Evolutionary conservation across 2,329 filamentous ascomycete species (phyloP).

Genomic region (Diaporthe helianthi): DNA sequence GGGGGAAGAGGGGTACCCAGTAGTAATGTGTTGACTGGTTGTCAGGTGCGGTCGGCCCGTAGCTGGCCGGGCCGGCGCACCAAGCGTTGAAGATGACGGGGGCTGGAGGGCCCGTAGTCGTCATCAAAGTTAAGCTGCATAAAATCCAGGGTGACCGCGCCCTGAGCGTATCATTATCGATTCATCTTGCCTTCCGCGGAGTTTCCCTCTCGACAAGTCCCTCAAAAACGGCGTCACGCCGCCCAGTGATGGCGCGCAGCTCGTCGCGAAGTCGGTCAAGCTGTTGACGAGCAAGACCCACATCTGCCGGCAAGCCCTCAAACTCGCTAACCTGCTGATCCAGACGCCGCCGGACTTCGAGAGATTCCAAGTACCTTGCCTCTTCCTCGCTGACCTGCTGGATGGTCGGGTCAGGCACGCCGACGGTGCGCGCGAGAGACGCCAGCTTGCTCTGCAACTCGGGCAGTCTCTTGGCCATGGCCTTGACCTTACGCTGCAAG

Average conservation of each 20-base stretch:
- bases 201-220: slow-evolving; percentile 69
- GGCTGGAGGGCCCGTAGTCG: neutral
- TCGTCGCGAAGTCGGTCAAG: slow-evolving; percentile 72
- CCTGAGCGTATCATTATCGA: slow-evolving; percentile 33
- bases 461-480: slow-evolving; percentile 69
- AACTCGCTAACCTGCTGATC: slow-evolving; percentile 71
- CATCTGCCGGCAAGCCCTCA: slow-evolving; percentile 74
- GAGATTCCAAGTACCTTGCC: slow-evolving; percentile 62
- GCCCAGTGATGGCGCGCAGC: slow-evolving; percentile 64
- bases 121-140: neutral
- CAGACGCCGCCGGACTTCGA: slow-evolving; percentile 64
- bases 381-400: slow-evolving; percentile 66
- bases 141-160: neutral
- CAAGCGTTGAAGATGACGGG: neutral
- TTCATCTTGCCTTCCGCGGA: slow-evolving; percentile 51
- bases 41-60: neutral
- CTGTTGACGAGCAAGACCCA: slow-evolving; percentile 71
- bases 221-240: slow-evolving; percentile 79
- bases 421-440: slow-evolving; percentile 46
- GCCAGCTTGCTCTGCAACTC: slow-evolving; percentile 68
- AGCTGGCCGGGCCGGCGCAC: neutral
- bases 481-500: slow-evolving; percentile 73
- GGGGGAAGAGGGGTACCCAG: slow-evolving; percentile 59
- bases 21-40: slow-evolving; percentile 34
- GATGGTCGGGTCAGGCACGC: slow-evolving; percentile 55